These are phyloP conservation scores for Cryptosporidium xiaoi DNA, from an alignment of 169 alveolate genomes.

Conservation along the genomic window DNA sequence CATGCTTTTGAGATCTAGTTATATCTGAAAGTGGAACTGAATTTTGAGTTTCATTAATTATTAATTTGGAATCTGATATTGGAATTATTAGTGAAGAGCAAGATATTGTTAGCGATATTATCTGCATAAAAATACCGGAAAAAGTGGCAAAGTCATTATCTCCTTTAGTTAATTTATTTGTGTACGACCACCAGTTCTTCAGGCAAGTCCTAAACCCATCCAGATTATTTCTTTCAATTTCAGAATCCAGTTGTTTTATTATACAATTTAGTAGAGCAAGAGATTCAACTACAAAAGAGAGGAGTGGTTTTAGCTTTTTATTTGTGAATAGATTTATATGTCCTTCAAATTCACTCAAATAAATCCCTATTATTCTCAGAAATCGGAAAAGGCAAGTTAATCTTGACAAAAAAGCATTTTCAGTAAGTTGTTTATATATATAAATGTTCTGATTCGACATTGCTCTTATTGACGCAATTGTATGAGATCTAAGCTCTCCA, in stretches of 20 bases:
- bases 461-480: constrained; percentile 51
- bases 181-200: constrained; percentile 48
- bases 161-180: constrained; percentile 10
- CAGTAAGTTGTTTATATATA: neutral
- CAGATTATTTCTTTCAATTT: neutral
- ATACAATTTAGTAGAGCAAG: constrained; percentile 38
- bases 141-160: constrained; percentile 17
- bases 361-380: constrained; percentile 25
- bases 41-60: constrained; percentile 19
- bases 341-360: constrained; percentile 35
- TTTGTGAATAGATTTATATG: constrained; percentile 31
- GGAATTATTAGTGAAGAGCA: constrained; percentile 41
- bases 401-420: constrained; percentile 10
- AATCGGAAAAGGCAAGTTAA: constrained; percentile 17
- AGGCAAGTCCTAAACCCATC: constrained; percentile 23
- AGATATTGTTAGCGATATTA: constrained; percentile 15
- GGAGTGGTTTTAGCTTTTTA: constrained; percentile 32
- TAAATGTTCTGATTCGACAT: neutral
- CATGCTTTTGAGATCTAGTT: constrained; percentile 22
- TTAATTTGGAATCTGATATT: constrained; percentile 43
- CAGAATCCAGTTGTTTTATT: constrained; percentile 40
- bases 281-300: constrained; percentile 54
- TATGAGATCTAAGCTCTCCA: constrained; percentile 51
- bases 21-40: constrained; percentile 51
- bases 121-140: constrained; percentile 29